Conservation (phyloP, 2,329 filamentous ascomycete species). For the Teratosphaeria pseudoeucalypti region DNA sequence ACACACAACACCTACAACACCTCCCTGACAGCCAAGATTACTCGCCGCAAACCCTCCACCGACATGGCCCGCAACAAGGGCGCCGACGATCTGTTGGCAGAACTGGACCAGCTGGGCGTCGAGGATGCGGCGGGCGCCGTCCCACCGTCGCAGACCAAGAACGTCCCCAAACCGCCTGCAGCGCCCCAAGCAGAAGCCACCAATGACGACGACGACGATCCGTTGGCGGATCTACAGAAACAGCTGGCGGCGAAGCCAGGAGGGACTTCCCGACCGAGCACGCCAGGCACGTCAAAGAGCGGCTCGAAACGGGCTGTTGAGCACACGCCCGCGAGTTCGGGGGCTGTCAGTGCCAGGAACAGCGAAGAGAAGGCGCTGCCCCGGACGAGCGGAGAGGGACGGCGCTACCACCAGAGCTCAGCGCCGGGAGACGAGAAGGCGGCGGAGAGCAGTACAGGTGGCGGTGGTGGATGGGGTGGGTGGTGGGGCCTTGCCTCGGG, state of each 20-base stretch:
- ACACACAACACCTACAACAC: not conserved
- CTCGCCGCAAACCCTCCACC: constrained; percentile 4
- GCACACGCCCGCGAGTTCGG: constrained; percentile 43
- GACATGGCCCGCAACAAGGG: constrained; percentile 13
- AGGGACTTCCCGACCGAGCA: constrained; percentile 65
- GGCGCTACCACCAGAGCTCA: constrained; percentile 60
- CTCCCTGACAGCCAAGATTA: not conserved
- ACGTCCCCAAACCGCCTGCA: constrained; percentile 29
- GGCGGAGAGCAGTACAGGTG: constrained; percentile 7
- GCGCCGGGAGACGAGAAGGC: constrained; percentile 48
- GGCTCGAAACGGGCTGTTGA: constrained; percentile 24
- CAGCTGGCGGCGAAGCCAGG: constrained; percentile 59
- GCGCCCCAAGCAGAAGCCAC: constrained; percentile 28
- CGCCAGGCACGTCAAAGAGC: constrained; percentile 48
- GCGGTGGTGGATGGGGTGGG: constrained; percentile 47
- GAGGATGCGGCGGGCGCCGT: constrained; percentile 12
- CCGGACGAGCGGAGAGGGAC: constrained; percentile 71
- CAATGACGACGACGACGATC: constrained; percentile 46
- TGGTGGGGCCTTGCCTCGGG: constrained; percentile 86
- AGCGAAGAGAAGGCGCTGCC: constrained; percentile 54
- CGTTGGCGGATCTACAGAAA: constrained; percentile 80
- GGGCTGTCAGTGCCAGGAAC: constrained; percentile 41
- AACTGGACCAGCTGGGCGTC: constrained; percentile 32
- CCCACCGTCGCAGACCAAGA: constrained; percentile 23
- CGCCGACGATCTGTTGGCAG: constrained; percentile 35